Conservation (phyloP, 306 rosid genomes). For the Castanospermum australe region DNA sequence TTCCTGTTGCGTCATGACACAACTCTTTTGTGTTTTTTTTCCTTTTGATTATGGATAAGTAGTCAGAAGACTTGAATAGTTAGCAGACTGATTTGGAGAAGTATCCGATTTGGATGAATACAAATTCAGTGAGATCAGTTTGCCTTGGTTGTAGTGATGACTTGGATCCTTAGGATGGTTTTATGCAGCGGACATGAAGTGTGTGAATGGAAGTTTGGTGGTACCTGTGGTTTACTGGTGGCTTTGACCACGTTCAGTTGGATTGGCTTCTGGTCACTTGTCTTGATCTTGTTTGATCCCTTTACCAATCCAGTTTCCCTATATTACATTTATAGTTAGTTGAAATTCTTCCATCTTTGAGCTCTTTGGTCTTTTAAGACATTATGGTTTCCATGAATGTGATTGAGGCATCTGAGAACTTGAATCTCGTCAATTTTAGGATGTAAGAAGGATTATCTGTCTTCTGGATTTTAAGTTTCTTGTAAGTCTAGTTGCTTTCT, state of each 20-base stretch:
- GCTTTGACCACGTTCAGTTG: not conserved
- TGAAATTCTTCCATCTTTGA: not conserved
- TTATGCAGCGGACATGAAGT: not conserved
- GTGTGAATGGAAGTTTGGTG: not conserved
- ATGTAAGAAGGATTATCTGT: not conserved
- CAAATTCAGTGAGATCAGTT: not conserved
- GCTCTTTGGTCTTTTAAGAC: not conserved
- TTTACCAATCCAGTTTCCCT: not conserved
- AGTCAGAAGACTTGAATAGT: not conserved
- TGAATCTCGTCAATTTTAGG: not conserved
- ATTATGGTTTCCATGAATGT: not conserved
- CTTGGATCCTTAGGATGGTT: not conserved
- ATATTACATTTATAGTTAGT: not conserved
- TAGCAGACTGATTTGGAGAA: not conserved
- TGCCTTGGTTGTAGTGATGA: not conserved
- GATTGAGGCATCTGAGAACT: slow-evolving; percentile 1
- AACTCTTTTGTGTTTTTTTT: not conserved
- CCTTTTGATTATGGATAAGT: not conserved
- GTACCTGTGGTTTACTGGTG: not conserved
- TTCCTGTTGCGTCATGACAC: not conserved
- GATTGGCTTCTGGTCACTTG: not conserved
- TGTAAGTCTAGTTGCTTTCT: not conserved
- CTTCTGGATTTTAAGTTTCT: not conserved
- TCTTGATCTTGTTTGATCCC: not conserved
- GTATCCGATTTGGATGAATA: not conserved